phyloP scores from a whole-genome alignment of 768 basidiomycete genomes.

The Tylopilus subfusipes region DNA sequence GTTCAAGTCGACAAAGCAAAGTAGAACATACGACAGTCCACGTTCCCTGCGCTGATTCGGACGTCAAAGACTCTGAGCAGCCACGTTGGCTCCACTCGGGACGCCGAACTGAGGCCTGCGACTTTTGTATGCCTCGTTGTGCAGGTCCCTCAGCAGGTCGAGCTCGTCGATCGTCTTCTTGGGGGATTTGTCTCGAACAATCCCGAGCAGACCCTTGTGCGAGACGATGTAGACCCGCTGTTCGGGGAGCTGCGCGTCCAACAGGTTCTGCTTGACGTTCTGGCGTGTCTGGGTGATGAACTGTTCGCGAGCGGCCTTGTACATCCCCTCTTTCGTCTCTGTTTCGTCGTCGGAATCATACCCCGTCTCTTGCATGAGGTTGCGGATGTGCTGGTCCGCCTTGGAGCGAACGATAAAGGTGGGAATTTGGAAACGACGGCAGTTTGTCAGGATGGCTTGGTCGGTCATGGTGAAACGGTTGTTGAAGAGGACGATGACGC shows the following conservation, averaged over 20 bases:
- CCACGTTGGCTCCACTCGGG: not conserved
- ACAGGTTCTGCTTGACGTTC: slow-evolving; percentile 24
- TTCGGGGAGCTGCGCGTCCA: slow-evolving; percentile 24
- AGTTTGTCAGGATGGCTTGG: slow-evolving; percentile 33
- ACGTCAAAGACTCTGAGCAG: slow-evolving; percentile 14
- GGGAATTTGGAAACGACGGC: slow-evolving; percentile 34
- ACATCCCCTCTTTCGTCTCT: slow-evolving; percentile 13
- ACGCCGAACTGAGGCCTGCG: slow-evolving; percentile 4
- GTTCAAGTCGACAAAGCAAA: not conserved
- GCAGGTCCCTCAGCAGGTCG: slow-evolving; percentile 24
- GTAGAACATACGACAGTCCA: not conserved
- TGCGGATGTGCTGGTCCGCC: slow-evolving; percentile 31
- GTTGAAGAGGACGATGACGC: slow-evolving; percentile 34
- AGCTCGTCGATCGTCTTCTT: slow-evolving; percentile 27
- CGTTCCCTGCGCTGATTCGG: not conserved
- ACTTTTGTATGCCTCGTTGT: slow-evolving; percentile 14
- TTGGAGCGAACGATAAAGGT: slow-evolving; percentile 37
- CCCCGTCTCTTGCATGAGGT: slow-evolving; percentile 26
- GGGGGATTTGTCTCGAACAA: slow-evolving; percentile 23
- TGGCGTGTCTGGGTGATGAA: slow-evolving; percentile 27
- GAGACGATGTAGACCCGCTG: slow-evolving; percentile 31
- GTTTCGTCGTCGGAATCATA: slow-evolving; percentile 26
- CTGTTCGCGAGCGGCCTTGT: slow-evolving; percentile 25
- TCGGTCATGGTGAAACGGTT: slow-evolving; percentile 36
- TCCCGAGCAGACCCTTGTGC: slow-evolving; percentile 18